Base-by-base conservation (phyloP, 192 early-diverging fungal species). In the Piromyces sp. region DNA sequence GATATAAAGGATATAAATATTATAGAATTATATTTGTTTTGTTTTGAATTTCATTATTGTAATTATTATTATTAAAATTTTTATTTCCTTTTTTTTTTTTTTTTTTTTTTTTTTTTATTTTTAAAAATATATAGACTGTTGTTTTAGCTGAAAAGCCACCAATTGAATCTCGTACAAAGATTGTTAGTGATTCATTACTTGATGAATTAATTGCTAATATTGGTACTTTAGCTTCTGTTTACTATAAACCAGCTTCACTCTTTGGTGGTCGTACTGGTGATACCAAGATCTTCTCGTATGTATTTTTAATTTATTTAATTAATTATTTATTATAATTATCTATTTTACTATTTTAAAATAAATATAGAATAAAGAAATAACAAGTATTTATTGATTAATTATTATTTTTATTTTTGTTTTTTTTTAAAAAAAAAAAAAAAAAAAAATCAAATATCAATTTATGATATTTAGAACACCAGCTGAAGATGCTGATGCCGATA, bases 131-230 rank as follows among this genome's bases (percentile, higher is more conserved):
- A 16, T 86, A 95, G 92, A 89, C 94, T 0, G 92, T 99, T 29
- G 93, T 99, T 19, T 87, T 99, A 26, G 93, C 94, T 15, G 96
- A 97, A 68, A 98, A 96, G 83, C 96, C 97, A 17, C 89, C 94
- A 80, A 98, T 99, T 80, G 93, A 95, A 14, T 94, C 94, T 30
- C 96, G 98, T 85, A 94, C 95, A 79, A 96, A 99, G 84, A 95
- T 95, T 81, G 89, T 99, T 81, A 95, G 96, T 79, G 89, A 89
- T 36, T 87, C 88, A 29, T 85, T 99, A 29, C 87, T 99, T 30
- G 93, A 97, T 79, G 96, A 97, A 83, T 86, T 99, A 28, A 85
- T 98, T 28, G 86, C 95, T 40, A 90, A 98, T 82, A 90, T 99
- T 38, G 93, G 93, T 22, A 94, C 91, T 13, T 89, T 99, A 42